Evolutionary conservation across 352 stramenopile genomes (phyloP).

Genomic region (Globisporangium mamillatum): DNA sequence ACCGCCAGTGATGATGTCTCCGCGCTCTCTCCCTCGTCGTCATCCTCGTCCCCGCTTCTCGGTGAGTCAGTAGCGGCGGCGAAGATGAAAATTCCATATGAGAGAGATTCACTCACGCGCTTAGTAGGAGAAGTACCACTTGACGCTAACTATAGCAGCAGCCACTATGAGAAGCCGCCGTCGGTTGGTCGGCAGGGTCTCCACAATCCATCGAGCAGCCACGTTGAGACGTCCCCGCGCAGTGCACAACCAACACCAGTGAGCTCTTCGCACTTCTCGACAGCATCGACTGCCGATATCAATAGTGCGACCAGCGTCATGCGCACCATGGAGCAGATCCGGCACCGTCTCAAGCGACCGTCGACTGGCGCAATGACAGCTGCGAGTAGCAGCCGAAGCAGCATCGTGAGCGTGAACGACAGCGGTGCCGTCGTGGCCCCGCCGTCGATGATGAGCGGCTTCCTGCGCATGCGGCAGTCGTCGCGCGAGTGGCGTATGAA

Average conservation of each 20-base stretch:
- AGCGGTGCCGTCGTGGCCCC: constrained; percentile 6
- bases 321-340: constrained; percentile 20
- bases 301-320: neutral
- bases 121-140: neutral
- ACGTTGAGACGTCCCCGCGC: neutral
- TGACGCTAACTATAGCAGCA: neutral
- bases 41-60: neutral
- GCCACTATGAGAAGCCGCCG: neutral
- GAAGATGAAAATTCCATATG: neutral
- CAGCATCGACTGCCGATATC: neutral
- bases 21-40: neutral
- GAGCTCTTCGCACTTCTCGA: neutral
- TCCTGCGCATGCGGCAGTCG: constrained; percentile 29
- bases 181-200: neutral
- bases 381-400: constrained; percentile 25
- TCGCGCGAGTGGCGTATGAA: constrained; percentile 40
- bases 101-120: neutral
- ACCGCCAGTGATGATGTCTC: neutral
- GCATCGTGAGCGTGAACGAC: constrained; percentile 13
- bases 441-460: constrained; percentile 20
- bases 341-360: constrained; percentile 13
- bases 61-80: neutral
- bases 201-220: neutral
- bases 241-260: neutral
- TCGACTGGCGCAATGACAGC: constrained; percentile 23